Base-by-base conservation (phyloP, 371 early-diverging fungal species). In the Mucor indicus region DNA sequence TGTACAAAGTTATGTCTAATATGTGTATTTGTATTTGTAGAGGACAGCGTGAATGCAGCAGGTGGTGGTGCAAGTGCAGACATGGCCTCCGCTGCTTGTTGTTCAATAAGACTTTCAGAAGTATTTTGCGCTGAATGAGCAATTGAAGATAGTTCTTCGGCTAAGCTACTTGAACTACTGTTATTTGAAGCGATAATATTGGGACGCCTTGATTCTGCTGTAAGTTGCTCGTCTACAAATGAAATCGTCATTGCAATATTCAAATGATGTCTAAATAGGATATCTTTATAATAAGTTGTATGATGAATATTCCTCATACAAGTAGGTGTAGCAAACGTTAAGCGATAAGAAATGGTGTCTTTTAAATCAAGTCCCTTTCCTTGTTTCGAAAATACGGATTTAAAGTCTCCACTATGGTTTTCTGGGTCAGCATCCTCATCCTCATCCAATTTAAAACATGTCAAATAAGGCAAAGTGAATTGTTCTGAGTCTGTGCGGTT, bases 281-380 rank as follows among this genome's bases (percentile, higher is more conserved):
- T 67, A 24, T 59, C 60, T 17, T 62, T 59, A 27, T 50, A 67
- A 38, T 67, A 60, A 13, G 67, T 67, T 3, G 62, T 53, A 42
- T 67, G 67, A 50, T 62, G 67, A 21, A 67, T 55, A 16, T 67
- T 62, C 2, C 52, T 39, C 43, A 55, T 50, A 39, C 67, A 67
- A 3, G 62, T 62, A 5, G 67, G 67, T 22, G 62, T 67, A 1
- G 55, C 53, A 56, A 67, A 59, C 7, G 62, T 60, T 21, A 67
- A 49, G 24, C 67, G 46, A 23, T 67, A 62, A 12, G 56, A 60
- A 9, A 62, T 48, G 0, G 67, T 62, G 30, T 67, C 60, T 22
- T 30, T 38, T 35, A 67, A 32, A 35, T 58, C 62, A 1, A 67
- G 16, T 0, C 57, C 62, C 25, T 44, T 39, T 3, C 54, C 54